Conservation (phyloP, 345 rosid species). For the Lepidium africanum region DNA sequence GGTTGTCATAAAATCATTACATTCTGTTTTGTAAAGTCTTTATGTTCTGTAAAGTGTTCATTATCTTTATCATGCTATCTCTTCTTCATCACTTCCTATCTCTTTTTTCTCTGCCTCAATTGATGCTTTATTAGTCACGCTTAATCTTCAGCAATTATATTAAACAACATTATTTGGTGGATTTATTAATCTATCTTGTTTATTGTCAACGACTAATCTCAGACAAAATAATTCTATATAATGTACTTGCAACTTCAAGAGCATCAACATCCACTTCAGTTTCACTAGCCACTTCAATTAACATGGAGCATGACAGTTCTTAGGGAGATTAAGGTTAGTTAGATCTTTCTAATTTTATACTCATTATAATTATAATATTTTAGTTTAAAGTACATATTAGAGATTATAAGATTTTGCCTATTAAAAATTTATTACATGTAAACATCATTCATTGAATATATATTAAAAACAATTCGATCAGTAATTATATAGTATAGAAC, state of each 20-base stretch:
- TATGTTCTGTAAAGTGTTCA: slow-evolving; percentile 27
- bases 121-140: slow-evolving; percentile 28
- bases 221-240: background rate
- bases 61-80: slow-evolving; percentile 12
- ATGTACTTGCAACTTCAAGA: background rate
- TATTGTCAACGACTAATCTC: slow-evolving; percentile 7
- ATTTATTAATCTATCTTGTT: background rate
- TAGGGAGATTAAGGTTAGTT: background rate
- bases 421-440: background rate
- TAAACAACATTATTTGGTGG: too few species aligned
- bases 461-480: background rate
- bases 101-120: slow-evolving; percentile 1
- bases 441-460: background rate
- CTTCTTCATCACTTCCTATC: background rate
- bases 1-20: slow-evolving; percentile 26
- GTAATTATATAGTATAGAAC: background rate
- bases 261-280: background rate
- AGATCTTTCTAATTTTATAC: too few species aligned
- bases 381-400: too few species aligned
- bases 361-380: too few species aligned
- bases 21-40: slow-evolving; percentile 22
- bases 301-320: background rate
- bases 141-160: slow-evolving; percentile 6
- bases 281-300: background rate
- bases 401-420: too few species aligned